Conservation (phyloP, 495 filamentous ascomycete genomes). For the Parmelia sp. region DNA sequence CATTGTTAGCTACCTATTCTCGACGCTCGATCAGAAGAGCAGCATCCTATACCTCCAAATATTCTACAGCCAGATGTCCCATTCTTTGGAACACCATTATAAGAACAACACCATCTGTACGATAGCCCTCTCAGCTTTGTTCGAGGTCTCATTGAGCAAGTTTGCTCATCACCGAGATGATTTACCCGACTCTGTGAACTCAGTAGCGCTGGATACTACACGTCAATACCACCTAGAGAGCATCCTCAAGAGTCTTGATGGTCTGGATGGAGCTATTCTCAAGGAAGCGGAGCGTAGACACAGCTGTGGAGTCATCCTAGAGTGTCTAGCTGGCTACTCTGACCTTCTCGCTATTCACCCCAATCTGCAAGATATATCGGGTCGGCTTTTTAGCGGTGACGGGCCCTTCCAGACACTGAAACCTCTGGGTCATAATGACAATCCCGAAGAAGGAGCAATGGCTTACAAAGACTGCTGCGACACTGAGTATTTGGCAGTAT, state of each 20-base stretch:
- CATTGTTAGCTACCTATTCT: slow-evolving; percentile 14
- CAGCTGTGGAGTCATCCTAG: slow-evolving; percentile 9
- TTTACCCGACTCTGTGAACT: neutral
- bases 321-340: slow-evolving; percentile 16
- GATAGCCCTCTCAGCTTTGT: slow-evolving; percentile 1
- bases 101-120: slow-evolving; percentile 6
- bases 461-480: neutral
- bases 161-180: slow-evolving; percentile 3
- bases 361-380: neutral
- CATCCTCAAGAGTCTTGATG: slow-evolving; percentile 1
- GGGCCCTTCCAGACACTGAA: neutral
- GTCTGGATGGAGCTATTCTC: neutral
- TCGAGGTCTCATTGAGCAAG: neutral
- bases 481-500: slow-evolving; percentile 13
- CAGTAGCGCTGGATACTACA: neutral
- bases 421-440: neutral
- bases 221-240: slow-evolving; percentile 17
- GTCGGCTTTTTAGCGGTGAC: slow-evolving; percentile 2
- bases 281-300: neutral
- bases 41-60: slow-evolving; percentile 12
- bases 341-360: slow-evolving; percentile 17
- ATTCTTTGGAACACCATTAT: slow-evolving; percentile 7
- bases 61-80: slow-evolving; percentile 10
- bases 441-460: neutral
- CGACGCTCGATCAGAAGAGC: slow-evolving; percentile 12